Conservation (phyloP, 2,329 filamentous ascomycete species). For the Albifimbria verrucaria region DNA sequence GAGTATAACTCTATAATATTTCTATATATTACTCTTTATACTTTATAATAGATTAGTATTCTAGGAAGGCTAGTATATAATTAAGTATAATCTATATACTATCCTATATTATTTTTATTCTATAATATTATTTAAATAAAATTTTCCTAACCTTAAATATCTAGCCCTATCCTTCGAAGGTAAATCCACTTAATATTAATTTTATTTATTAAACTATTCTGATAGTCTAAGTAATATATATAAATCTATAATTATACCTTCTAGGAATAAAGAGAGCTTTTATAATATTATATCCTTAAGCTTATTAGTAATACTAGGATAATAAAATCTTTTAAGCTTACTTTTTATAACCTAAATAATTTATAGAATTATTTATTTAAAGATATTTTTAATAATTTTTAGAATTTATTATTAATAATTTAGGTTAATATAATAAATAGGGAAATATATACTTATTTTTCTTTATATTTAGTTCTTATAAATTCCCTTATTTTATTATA, state of each 20-base stretch:
- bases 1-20: no score
- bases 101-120: neutral
- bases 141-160: neutral
- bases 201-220: neutral
- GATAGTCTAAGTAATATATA: no score
- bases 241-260: no score
- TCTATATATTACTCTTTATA: no score
- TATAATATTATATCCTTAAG: no score
- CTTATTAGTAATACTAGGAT: neutral
- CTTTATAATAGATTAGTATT: no score
- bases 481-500: neutral
- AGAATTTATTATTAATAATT: neutral
- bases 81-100: neutral
- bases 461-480: neutral
- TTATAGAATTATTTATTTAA: neutral
- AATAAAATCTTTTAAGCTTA: neutral
- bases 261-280: no score
- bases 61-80: neutral
- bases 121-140: neutral
- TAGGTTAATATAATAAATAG: neutral
- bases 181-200: neutral
- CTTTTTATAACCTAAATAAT: neutral
- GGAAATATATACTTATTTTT: neutral
- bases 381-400: neutral
- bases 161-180: no score